Percentiles rank a stretch among this genome's conserved stretches.
phyloP scores from a whole-genome alignment of 805 yeast genomes.

The Debaryomyces maramus region DNA sequence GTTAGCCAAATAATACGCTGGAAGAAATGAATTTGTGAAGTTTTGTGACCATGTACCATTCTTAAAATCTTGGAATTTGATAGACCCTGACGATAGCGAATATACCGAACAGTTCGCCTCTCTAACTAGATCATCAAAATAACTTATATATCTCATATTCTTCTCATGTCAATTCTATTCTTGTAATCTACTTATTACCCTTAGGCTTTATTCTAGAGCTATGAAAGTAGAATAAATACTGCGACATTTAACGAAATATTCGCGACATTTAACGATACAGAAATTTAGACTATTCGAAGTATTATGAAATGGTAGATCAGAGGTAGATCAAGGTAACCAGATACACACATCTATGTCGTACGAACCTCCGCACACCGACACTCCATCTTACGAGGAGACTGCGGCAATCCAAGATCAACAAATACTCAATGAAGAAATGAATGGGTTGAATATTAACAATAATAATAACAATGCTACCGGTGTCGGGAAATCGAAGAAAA shows the following conservation, averaged over 20 bases:
- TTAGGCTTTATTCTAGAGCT: no score
- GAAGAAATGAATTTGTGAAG: slow-evolving; percentile 22
- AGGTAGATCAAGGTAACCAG: neutral
- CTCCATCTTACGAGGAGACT: slow-evolving; percentile 4
- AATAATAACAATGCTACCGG: neutral
- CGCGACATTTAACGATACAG: neutral
- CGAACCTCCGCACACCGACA: slow-evolving; percentile 5
- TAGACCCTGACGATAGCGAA: slow-evolving; percentile 33
- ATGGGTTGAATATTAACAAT: slow-evolving; percentile 9
- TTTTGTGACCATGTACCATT: slow-evolving; percentile 16
- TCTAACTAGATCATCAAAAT: slow-evolving; percentile 5
- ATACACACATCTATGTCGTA: slow-evolving; percentile 5
- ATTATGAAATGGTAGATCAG: no score
- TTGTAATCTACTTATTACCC: neutral
- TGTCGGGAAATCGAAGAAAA: slow-evolving; percentile 25
- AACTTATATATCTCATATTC: neutral
- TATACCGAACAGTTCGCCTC: slow-evolving; percentile 39
- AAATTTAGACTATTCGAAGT: neutral
- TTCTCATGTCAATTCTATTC: neutral
- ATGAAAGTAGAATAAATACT: no score
- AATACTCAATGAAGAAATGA: slow-evolving; percentile 3
- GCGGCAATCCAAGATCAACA: neutral
- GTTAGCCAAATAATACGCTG: slow-evolving; percentile 51
- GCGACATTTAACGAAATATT: neutral
- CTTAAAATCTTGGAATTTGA: slow-evolving; percentile 19